Percentiles rank a stretch among this genome's conserved stretches.
These are phyloP conservation scores for Blumeria graminis DNA, from an alignment of 2,329 filamentous ascomycete species.

Conservation along the genomic window DNA sequence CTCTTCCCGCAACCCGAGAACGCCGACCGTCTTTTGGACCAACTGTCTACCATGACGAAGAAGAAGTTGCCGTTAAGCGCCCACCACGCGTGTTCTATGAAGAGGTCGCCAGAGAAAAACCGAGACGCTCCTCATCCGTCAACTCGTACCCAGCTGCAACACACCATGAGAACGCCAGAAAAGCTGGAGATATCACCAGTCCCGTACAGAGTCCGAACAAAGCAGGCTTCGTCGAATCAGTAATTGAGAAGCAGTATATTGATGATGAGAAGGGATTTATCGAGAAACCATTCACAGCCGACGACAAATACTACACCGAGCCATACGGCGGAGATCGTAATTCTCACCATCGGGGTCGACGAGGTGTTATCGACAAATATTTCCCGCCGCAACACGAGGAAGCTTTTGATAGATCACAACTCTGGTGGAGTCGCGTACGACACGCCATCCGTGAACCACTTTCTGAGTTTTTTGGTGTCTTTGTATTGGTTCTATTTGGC, in stretches of 20 bases:
- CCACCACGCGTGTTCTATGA: neutral
- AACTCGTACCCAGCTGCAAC: neutral
- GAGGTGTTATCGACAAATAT: neutral
- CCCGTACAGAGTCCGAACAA: neutral
- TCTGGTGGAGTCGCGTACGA: conserved; percentile 9
- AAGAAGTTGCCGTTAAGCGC: neutral
- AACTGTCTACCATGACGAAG: neutral
- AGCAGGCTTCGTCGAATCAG: neutral
- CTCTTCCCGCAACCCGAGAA: too few species aligned
- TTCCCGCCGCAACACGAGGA: neutral
- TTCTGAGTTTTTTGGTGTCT: conserved; percentile 44
- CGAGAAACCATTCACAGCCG: neutral
- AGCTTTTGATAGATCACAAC: conserved; percentile 2
- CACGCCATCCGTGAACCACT: conserved; percentile 18
- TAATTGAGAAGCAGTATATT: neutral
- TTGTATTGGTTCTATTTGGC: conserved; percentile 45
- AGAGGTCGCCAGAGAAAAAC: neutral
- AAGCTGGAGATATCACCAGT: neutral
- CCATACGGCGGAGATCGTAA: neutral
- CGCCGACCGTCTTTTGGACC: neutral
- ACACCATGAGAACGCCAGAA: neutral
- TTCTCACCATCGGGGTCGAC: neutral
- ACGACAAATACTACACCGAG: neutral
- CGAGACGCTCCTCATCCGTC: neutral
- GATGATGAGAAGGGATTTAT: neutral